phyloP scores from a whole-genome alignment of 805 yeast species.

The Saturnispora halmiae region DNA sequence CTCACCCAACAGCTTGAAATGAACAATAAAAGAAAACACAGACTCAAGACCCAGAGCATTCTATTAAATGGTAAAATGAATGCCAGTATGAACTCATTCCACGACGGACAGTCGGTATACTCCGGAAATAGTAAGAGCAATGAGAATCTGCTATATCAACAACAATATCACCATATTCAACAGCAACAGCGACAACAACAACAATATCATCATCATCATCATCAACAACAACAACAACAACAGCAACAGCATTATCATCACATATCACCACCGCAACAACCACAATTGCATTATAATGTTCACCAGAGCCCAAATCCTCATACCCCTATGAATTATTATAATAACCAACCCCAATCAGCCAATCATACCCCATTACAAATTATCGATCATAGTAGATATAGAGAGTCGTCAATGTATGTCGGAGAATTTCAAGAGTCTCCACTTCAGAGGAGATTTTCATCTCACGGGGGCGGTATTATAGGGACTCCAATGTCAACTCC shows the following conservation, averaged over 20 bases:
- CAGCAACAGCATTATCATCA: slow-evolving; percentile 4
- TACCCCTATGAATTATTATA: slow-evolving; percentile 2
- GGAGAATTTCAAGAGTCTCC: slow-evolving; percentile 3
- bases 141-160: not conserved
- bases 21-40: slow-evolving; percentile 22
- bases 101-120: slow-evolving; percentile 10
- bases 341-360: slow-evolving; percentile 1
- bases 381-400: slow-evolving; percentile 6
- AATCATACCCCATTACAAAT: slow-evolving; percentile 5
- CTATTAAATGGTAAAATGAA: slow-evolving; percentile 9
- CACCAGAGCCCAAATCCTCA: slow-evolving; percentile 3
- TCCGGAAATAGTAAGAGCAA: slow-evolving; percentile 7
- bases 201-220: slow-evolving; percentile 2
- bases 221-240: slow-evolving; percentile 7
- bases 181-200: slow-evolving; percentile 9
- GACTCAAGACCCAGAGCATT: slow-evolving; percentile 20
- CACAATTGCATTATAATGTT: slow-evolving; percentile 3
- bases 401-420: slow-evolving; percentile 6
- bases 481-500: slow-evolving; percentile 19
- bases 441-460: slow-evolving; percentile 11
- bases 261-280: slow-evolving; percentile 6
- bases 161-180: slow-evolving; percentile 3
- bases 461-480: slow-evolving; percentile 12
- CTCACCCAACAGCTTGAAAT: slow-evolving; percentile 21
- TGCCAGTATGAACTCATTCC: slow-evolving; percentile 9